Evolutionary conservation across 331 rosid genomes (phyloP).

Genomic region (Malus hybrid): DNA sequence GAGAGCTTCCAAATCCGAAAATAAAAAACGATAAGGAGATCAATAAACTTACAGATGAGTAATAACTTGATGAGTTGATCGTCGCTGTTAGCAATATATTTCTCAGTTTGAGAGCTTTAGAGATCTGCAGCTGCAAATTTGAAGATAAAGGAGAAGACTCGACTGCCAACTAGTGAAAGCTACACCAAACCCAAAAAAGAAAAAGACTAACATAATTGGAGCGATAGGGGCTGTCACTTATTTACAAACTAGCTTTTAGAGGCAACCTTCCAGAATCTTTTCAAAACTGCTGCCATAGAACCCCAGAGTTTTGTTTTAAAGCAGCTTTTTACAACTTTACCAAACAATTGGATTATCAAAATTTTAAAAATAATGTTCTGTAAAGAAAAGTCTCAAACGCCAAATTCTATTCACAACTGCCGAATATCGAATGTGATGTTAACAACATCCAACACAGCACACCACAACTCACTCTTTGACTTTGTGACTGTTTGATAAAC

Average conservation of each 20-base stretch:
- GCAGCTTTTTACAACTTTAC: not conserved
- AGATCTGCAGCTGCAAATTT: not conserved
- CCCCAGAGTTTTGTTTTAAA: not conserved
- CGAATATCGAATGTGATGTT: not conserved
- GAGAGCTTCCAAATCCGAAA: not conserved
- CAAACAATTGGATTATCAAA: not conserved
- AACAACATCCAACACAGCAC: not conserved
- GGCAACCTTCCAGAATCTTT: not conserved
- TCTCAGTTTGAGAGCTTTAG: not conserved
- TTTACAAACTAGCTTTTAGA: not conserved
- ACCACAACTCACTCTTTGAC: slow-evolving; percentile 6
- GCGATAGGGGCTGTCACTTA: not conserved
- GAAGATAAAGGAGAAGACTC: not conserved
- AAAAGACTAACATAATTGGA: not conserved
- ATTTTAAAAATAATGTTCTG: not conserved
- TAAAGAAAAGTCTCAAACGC: not conserved
- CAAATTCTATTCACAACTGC: not conserved
- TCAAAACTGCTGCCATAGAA: no score
- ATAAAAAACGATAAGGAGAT: not conserved
- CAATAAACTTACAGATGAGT: not conserved
- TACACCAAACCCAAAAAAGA: not conserved
- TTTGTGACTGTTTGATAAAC: not conserved
- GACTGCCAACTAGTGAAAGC: not conserved
- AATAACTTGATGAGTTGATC: not conserved
- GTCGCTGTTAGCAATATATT: not conserved